These are phyloP conservation scores for Ceratopteris richardii DNA, from an alignment of 75 land plant genomes.

Conservation along the genomic window DNA sequence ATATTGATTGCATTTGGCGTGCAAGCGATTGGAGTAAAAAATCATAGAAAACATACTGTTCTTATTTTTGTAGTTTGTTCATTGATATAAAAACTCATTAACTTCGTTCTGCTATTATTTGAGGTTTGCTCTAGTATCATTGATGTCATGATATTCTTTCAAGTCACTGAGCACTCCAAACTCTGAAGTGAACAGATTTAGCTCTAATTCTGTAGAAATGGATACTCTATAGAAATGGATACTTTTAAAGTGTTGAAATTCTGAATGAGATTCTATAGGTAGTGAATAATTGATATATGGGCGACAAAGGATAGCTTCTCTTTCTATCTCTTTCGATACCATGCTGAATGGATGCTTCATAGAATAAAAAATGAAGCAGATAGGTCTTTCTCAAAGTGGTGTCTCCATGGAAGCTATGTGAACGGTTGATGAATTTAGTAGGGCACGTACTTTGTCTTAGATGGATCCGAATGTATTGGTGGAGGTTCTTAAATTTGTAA, in stretches of 20 bases:
- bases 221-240: too few relatives aligned
- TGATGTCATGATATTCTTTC: too few relatives aligned
- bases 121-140: too few relatives aligned
- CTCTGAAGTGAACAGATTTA: too few relatives aligned
- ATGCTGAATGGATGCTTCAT: constrained; percentile 91
- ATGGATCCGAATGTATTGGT: constrained; percentile 54
- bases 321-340: constrained; percentile 77
- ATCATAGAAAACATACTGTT: too few relatives aligned
- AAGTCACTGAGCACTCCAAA: too few relatives aligned
- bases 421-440: constrained; percentile 60
- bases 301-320: constrained; percentile 62
- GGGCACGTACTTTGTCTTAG: constrained; percentile 38
- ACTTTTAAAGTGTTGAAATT: not conserved
- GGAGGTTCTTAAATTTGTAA: constrained; percentile 78
- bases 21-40: too few relatives aligned
- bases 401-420: constrained; percentile 70
- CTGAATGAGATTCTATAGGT: constrained; percentile 36
- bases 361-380: constrained; percentile 53
- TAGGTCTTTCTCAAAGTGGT: constrained; percentile 75
- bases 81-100: too few relatives aligned
- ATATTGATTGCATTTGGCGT: too few relatives aligned
- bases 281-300: constrained; percentile 57
- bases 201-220: too few relatives aligned
- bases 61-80: too few relatives aligned
- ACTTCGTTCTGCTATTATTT: too few relatives aligned